Conservation (phyloP, 2,329 filamentous ascomycete genomes). For the Catunica adiposa region DNA sequence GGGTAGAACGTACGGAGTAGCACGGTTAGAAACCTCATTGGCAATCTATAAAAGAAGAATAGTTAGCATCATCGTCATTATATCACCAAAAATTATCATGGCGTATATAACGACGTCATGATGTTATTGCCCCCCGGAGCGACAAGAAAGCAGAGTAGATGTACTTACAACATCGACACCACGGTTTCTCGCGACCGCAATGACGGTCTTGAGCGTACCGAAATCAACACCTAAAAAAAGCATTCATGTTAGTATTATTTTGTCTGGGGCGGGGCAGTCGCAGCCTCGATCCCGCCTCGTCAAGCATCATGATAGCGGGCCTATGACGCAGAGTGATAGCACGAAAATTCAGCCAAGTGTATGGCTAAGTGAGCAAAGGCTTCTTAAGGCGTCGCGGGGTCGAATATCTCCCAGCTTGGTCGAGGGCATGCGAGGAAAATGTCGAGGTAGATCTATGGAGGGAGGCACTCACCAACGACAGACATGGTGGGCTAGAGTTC, state of each 20-base stretch:
- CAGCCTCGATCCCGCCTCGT: neutral
- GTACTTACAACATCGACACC: constrained; percentile 92
- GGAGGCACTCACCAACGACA: constrained; percentile 13
- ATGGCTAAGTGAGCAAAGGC: neutral
- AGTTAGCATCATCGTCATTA: neutral
- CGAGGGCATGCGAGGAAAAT: neutral
- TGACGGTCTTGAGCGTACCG: constrained; percentile 89
- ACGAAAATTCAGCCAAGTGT: neutral
- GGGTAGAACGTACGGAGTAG: constrained; percentile 66
- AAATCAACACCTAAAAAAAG: constrained; percentile 60
- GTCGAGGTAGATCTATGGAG: neutral
- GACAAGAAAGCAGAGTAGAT: constrained; percentile 7
- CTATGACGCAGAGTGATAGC: neutral
- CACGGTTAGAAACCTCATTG: constrained; percentile 98
- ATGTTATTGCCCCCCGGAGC: neutral
- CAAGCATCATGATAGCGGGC: neutral
- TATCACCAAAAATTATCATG: neutral
- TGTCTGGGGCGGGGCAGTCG: neutral
- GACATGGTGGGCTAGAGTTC: constrained; percentile 14
- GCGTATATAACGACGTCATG: neutral
- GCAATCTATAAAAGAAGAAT: constrained; percentile 47
- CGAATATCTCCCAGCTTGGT: neutral
- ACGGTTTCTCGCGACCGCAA: constrained; percentile 94
- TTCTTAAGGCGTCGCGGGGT: neutral
- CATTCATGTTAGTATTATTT: neutral